A percentile compares a stretch with the other conserved stretches of the same genome.
phyloP scores from a whole-genome alignment of 768 basidiomycete species.

The Leucosporidium scottii region DNA sequence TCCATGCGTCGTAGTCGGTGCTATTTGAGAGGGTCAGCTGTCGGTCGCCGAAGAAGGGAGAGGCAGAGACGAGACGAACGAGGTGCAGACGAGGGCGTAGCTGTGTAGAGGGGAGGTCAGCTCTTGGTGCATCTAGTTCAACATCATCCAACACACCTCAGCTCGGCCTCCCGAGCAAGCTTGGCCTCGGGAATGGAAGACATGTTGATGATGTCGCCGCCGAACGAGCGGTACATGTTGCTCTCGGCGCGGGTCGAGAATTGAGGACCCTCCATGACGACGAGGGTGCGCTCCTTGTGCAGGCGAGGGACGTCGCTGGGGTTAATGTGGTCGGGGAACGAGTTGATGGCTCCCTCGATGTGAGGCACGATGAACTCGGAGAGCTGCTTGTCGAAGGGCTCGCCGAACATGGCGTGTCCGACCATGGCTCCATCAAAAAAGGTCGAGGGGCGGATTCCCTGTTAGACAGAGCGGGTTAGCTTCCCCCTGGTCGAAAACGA shows the following conservation, averaged over 20 bases:
- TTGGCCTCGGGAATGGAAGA: constrained; percentile 95
- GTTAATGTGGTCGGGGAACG: constrained; percentile 48
- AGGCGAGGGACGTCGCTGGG: constrained; percentile 42
- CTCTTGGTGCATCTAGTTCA: not conserved
- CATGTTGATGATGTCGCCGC: constrained; percentile 94
- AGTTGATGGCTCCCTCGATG: constrained; percentile 57
- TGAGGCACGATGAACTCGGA: constrained; percentile 59
- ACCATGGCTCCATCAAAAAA: constrained; percentile 78
- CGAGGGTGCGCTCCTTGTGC: constrained; percentile 74
- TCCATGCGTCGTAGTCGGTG: constrained; percentile 96
- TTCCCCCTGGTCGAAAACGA: too few species aligned
- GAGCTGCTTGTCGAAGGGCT: constrained; percentile 49
- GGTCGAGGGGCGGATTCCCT: constrained; percentile 70
- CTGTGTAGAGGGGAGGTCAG: constrained; percentile 45
- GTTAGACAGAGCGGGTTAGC: not conserved
- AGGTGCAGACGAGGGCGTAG: constrained; percentile 72
- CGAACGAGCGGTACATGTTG: constrained; percentile 85
- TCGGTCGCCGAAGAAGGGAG: not conserved
- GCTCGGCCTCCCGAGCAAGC: constrained; percentile 86
- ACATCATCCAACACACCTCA: constrained; percentile 54
- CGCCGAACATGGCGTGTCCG: constrained; percentile 86
- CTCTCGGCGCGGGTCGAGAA: constrained; percentile 99
- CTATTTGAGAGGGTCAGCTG: constrained; percentile 44
- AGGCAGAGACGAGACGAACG: not conserved
- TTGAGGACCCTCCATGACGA: constrained; percentile 90